phyloP scores from a whole-genome alignment of 352 stramenopile species.

The Thraustochytrium striatum region DNA sequence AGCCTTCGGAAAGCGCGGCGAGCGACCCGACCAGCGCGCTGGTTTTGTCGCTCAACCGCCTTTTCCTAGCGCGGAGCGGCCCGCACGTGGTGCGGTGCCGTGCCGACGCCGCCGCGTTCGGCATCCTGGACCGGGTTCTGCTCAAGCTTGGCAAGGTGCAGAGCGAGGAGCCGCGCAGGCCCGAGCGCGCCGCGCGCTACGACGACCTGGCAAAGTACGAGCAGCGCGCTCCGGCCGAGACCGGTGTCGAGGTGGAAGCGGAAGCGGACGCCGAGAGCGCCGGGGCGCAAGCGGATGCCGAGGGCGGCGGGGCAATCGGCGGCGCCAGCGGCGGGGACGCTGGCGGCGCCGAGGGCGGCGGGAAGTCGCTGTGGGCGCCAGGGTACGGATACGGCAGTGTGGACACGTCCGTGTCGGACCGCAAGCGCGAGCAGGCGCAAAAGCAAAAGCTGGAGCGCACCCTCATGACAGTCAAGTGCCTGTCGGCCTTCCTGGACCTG shows the following conservation, averaged over 20 bases:
- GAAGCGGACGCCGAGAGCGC: background rate
- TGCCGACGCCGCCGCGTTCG: background rate
- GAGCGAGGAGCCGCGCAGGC: slow-evolving; percentile 28
- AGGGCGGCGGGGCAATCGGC: background rate
- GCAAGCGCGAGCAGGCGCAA: slow-evolving; percentile 46
- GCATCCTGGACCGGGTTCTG: slow-evolving; percentile 25
- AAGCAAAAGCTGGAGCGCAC: slow-evolving; percentile 38
- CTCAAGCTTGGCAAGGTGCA: slow-evolving; percentile 27
- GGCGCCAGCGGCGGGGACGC: background rate
- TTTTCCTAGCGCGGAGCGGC: background rate
- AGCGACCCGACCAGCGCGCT: slow-evolving; percentile 26
- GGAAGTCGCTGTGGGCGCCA: slow-evolving; percentile 35
- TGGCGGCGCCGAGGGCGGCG: background rate
- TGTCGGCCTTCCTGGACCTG: slow-evolving; percentile 39
- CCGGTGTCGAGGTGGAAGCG: background rate
- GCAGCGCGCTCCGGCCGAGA: background rate
- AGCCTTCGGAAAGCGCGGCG: slow-evolving; percentile 1
- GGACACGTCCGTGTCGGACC: slow-evolving; percentile 37
- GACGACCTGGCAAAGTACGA: slow-evolving; percentile 15
- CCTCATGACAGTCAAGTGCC: slow-evolving; percentile 11
- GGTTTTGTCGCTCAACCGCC: slow-evolving; percentile 15
- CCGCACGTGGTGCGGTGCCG: background rate
- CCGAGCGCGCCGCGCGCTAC: slow-evolving; percentile 16
- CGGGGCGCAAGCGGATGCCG: background rate
- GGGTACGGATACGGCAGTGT: slow-evolving; percentile 32